A percentile compares a stretch with the other conserved stretches of the same genome.
phyloP scores from a whole-genome alignment of 163 green algal genomes.

The Scenedesmus sp. region DNA sequence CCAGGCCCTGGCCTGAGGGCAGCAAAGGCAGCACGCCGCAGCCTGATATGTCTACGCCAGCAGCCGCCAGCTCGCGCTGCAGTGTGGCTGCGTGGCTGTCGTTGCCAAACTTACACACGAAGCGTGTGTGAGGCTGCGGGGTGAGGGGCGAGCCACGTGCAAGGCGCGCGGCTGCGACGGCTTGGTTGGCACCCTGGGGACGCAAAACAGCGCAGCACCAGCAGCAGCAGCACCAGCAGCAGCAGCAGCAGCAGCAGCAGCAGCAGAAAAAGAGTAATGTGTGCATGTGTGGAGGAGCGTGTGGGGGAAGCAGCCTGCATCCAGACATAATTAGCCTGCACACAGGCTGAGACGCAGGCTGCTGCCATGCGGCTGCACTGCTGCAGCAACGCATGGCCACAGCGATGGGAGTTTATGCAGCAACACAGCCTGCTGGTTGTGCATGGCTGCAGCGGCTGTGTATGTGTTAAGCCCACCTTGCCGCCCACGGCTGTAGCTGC shows the following conservation, averaged over 20 bases:
- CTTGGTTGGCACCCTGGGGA: constrained; percentile 49
- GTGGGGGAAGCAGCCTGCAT: too few relatives aligned
- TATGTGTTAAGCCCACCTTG: too few relatives aligned
- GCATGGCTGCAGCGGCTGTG: too few relatives aligned
- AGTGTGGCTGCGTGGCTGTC: constrained; percentile 27
- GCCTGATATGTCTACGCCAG: constrained; percentile 28
- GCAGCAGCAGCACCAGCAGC: neutral
- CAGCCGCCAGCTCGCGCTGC: constrained; percentile 28
- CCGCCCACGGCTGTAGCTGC: constrained; percentile 27
- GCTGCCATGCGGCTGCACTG: too few relatives aligned
- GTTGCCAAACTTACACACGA: constrained; percentile 43
- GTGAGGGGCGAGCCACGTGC: neutral
- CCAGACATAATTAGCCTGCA: too few relatives aligned
- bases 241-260: neutral
- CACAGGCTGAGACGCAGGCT: too few relatives aligned
- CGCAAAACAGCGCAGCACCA: neutral
- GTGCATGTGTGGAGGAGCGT: too few relatives aligned
- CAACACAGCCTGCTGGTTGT: too few relatives aligned
- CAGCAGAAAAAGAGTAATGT: neutral
- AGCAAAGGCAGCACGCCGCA: neutral
- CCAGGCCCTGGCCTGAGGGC: constrained; percentile 23
- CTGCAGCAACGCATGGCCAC: too few relatives aligned
- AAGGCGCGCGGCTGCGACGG: constrained; percentile 47
- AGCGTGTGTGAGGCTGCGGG: neutral
- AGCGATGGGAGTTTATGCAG: too few relatives aligned